Evolutionary conservation across 1,284 basidiomycete genomes (phyloP), one percentile per base, ranked within the genome.

Genomic region (Hortiboletus rubellus): DNA sequence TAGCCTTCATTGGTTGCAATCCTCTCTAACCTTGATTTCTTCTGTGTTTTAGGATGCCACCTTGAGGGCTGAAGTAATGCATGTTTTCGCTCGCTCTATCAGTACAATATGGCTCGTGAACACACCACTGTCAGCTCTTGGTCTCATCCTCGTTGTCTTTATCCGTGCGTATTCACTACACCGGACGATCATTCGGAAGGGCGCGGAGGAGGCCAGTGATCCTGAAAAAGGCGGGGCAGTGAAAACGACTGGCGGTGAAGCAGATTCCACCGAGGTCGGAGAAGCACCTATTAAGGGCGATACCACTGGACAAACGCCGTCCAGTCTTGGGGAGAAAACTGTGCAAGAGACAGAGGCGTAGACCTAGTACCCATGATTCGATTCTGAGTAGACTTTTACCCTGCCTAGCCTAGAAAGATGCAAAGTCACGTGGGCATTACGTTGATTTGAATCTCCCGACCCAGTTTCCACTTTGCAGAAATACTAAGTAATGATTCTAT

Each of bases 81-180:
- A 89, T 59, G 89, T 87, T 0, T 94, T 87, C 68, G 77, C 88
- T 27, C 75, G 81, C 47, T 82, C 88, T 2, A 83, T 94, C 52
- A 80, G 80, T 60, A 81, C 78, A 24, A 84, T 93, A 46, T 94
- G 91, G 91, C 66, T 91, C 53, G 83, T 89, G 9, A 82, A 82
- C 70, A 83, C 82, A 15, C 85, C 87, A 3, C 72, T 90, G 34
- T 58, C 83, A 14, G 85, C 79, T 22, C 76, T 78, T 31, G 80
- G 81, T 40, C 79, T 89, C 58, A 54, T 89, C 33, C 76, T 89
- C 68, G 68, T 76, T 12, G 64, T 88, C 15, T 84, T 86, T 66
- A 63, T 89, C 24, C 77, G 81, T 42, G 72, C 71, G n/a, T 91
- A 91, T 69, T 79, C 84, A 14, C 75, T 91, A 15, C 74, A 84